Evolutionary conservation across 169 alveolate genomes (phyloP), one percentile per base, ranked within the genome.

Genomic region (Plasmodium cynomolgi): DNA sequence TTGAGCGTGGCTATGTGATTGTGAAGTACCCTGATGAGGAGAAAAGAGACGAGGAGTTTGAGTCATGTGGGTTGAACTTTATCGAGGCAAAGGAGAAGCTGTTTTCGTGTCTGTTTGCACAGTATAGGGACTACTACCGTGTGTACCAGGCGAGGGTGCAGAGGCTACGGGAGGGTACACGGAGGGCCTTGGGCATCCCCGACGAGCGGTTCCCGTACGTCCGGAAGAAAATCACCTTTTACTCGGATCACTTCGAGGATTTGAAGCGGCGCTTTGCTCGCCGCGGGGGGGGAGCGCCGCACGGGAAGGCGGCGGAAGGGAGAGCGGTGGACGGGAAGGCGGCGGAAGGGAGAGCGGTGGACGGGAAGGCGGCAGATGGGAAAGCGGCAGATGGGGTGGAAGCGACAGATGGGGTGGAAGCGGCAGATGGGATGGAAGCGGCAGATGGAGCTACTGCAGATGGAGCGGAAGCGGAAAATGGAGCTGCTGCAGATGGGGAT

Each of bases 201-300:
- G 84, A 79, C 5, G 71, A 81, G 23, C 23, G 34, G 34, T 90
- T 81, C 73, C 31, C 72, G 2, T 56, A 86, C 62, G 26, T 86
- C 0, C 8, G 47, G 44, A 74, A 56, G 31, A 86, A 86, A 56
- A 29, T 86, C 15, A 23, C 9, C 15, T 26, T 90, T 23, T 90
- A 90, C 50, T 62, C 91, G 15, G 84, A 79, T 23, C 83, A 81
- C 74, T 90, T 90, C 8, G 91, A 90, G 6, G n/a, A 81, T 23
- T 29, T 80, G 84, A 68, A 81, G 44, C 26, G 34, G 39, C 44
- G 83, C 15, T 62, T 20, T 13, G 15, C 41, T 5, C 8, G 13
- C 15, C 23, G 44, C 0, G 82, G 33, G 23, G 41, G 6, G 15
- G 33, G 3, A 2, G 31, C 29, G 9, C 5, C 33, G 11, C 8